Percentiles rank a stretch among this genome's conserved stretches.
Conservation (phyloP, 1,284 basidiomycete genomes). For the Sparassis latifolia region DNA sequence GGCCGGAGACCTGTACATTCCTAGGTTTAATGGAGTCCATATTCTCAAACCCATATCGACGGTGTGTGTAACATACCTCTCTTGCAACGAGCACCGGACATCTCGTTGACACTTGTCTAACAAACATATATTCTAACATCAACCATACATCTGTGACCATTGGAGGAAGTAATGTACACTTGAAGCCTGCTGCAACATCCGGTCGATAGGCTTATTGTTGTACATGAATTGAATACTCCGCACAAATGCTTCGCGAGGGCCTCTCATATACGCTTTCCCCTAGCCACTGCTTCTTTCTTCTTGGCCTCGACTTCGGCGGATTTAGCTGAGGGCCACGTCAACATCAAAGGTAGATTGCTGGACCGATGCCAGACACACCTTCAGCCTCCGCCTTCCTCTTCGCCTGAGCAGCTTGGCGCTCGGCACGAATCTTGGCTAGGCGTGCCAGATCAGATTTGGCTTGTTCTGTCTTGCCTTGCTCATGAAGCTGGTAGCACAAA, state of each 20-base stretch:
- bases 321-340: conserved; percentile 29
- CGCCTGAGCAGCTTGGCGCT: conserved; percentile 80
- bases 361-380: conserved; percentile 35
- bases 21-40: neutral
- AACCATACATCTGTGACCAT: no score
- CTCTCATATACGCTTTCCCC: conserved; percentile 14
- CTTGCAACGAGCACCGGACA: no score
- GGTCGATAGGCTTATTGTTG: neutral
- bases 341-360: conserved; percentile 1
- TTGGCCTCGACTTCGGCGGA: conserved; percentile 38
- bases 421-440: conserved; percentile 78
- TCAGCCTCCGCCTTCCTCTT: conserved; percentile 83
- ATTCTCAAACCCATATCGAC: no score
- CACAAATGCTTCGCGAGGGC: neutral
- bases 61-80: no score
- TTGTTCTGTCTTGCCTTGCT: conserved; percentile 80
- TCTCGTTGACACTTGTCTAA: no score
- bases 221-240: neutral
- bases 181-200: no score
- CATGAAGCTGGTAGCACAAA: conserved; percentile 44
- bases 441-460: conserved; percentile 84
- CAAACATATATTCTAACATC: no score
- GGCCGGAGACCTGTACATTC: neutral
- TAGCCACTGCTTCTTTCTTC: conserved; percentile 22
- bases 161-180: no score